Conservation (phyloP, 345 rosid species). For the Syzygium aqueum region DNA sequence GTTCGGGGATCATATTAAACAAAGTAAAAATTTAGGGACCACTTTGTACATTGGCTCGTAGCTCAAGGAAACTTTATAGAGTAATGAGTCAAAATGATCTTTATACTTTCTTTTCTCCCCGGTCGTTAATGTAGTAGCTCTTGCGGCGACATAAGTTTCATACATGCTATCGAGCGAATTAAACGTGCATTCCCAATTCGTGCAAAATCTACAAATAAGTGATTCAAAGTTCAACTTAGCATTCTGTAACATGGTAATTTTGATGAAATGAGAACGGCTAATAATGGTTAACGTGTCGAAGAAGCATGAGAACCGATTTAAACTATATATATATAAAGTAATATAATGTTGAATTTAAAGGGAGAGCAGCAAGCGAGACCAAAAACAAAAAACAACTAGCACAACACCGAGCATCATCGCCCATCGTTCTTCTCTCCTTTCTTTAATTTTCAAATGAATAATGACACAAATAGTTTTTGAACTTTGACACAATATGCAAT, state of each 20-base stretch:
- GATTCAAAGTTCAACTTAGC: not conserved
- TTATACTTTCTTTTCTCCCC: not conserved
- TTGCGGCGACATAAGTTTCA: not conserved
- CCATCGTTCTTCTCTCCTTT: not conserved
- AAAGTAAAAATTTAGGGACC: not conserved
- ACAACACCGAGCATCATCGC: not conserved
- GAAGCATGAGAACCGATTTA: not conserved
- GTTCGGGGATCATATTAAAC: too few species aligned
- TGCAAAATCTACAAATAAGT: rapidly evolving
- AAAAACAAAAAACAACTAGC: not conserved
- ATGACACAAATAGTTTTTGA: too few species aligned
- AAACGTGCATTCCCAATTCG: rapidly evolving
- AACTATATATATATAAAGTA: not conserved
- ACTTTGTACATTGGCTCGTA: too few species aligned
- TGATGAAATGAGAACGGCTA: not conserved
- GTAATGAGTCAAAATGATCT: not conserved
- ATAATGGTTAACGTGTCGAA: not conserved
- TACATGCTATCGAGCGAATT: rapidly evolving
- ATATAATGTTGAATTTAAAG: not conserved
- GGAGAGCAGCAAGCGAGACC: not conserved
- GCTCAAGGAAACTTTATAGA: not conserved
- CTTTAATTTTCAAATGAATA: not conserved
- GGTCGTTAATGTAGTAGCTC: rapidly evolving
- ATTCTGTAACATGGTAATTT: not conserved
- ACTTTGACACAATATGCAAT: too few species aligned